These are phyloP conservation scores for Haematococcus sp. DNA, from an alignment of 139 green algal genomes.

Conservation along the genomic window DNA sequence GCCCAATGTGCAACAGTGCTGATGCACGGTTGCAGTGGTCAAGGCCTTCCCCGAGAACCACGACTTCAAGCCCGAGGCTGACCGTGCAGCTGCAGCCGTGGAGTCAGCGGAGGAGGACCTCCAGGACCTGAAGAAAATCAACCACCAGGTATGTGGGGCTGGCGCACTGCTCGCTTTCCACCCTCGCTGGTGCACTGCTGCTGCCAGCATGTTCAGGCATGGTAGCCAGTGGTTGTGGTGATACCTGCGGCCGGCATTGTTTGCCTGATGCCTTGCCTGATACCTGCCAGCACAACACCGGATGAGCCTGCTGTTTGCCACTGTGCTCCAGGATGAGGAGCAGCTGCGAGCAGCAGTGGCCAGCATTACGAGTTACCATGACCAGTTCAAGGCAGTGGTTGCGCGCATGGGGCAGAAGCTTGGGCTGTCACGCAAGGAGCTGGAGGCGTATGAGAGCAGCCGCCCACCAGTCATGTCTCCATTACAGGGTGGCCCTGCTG, in stretches of 20 bases:
- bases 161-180: too few relatives aligned
- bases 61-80: slow-evolving; percentile 30
- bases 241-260: too few relatives aligned
- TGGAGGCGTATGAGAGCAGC: slow-evolving; percentile 7
- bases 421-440: not conserved
- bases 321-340: slow-evolving; percentile 5
- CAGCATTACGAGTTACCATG: not conserved
- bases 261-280: too few relatives aligned
- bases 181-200: too few relatives aligned
- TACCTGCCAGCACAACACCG: too few relatives aligned
- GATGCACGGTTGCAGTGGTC: slow-evolving; percentile 13
- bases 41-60: slow-evolving; percentile 3
- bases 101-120: slow-evolving; percentile 23
- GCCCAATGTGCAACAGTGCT: too few relatives aligned
- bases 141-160: slow-evolving; percentile 16
- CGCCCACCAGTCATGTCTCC: not conserved
- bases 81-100: slow-evolving; percentile 9
- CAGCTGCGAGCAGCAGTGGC: not conserved
- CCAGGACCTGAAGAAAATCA: slow-evolving; percentile 28
- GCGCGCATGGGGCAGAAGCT: not conserved
- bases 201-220: too few relatives aligned
- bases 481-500: not conserved
- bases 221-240: too few relatives aligned
- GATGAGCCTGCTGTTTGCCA: too few relatives aligned
- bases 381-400: slow-evolving; percentile 9